These are phyloP conservation scores for Apiotrichum laibachii DNA, from an alignment of 1,284 basidiomycete genomes.

Conservation along the genomic window DNA sequence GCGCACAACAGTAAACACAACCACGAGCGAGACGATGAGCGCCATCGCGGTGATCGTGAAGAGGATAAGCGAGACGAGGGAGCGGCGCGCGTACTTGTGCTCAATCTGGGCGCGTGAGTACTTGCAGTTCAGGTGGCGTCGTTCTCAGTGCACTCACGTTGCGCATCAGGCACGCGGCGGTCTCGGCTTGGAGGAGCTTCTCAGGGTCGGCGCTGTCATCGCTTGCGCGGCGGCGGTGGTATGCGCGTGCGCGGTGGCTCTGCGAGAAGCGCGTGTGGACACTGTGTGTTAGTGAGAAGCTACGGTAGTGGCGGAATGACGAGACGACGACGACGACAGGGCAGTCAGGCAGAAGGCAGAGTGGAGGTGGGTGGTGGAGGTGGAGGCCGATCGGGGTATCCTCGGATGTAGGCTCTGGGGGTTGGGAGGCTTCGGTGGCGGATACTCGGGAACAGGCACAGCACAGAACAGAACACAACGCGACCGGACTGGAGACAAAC, in stretches of 20 bases:
- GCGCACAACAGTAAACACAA: conserved; percentile 8
- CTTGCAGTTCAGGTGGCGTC: too few species aligned
- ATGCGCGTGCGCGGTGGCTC: not conserved
- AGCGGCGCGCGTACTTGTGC: conserved; percentile 44
- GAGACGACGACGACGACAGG: too few species aligned
- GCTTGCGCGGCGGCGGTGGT: not conserved
- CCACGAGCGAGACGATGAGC: conserved; percentile 10
- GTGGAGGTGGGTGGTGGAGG: too few species aligned
- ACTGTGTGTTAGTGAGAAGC: not conserved
- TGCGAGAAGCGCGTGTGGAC: not conserved
- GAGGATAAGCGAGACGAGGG: conserved; percentile 25
- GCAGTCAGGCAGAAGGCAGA: too few species aligned
- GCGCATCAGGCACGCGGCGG: conserved; percentile 39
- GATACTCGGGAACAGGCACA: too few species aligned
- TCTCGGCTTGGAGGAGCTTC: conserved; percentile 22
- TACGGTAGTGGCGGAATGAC: too few species aligned
- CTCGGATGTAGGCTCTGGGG: too few species aligned
- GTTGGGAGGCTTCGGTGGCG: too few species aligned
- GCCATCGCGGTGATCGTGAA: conserved; percentile 19
- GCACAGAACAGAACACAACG: too few species aligned
- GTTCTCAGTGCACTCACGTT: conserved; percentile 33
- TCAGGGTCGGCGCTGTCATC: not conserved
- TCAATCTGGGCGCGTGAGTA: conserved; percentile 31
- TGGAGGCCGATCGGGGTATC: too few species aligned
- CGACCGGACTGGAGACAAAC: too few species aligned